phyloP scores from a whole-genome alignment of 2,329 filamentous ascomycete species.

The Clarireedia hainanense region DNA sequence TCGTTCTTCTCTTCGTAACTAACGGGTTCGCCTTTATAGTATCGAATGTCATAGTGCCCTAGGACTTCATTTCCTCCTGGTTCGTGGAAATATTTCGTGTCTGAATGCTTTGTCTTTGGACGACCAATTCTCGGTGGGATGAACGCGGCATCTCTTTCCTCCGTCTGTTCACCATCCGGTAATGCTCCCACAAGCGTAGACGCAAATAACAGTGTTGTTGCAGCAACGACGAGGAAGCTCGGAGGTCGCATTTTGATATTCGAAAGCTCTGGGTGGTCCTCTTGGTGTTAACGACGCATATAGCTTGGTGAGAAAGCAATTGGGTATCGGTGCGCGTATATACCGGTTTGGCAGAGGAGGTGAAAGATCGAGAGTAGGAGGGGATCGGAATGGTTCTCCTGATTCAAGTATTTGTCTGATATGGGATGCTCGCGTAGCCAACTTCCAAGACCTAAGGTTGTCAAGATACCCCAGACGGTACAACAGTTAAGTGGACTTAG shows the following conservation, averaged over 20 bases:
- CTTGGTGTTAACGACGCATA: no score
- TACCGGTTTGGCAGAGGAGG: no score
- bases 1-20: constrained; percentile 58
- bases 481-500: constrained; percentile 9
- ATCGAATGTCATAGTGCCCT: constrained; percentile 68
- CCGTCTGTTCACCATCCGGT: neutral
- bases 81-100: constrained; percentile 37
- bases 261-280: no score
- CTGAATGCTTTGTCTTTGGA: neutral
- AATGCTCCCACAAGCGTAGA: neutral
- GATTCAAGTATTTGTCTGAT: no score
- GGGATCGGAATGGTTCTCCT: no score
- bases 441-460: constrained; percentile 3
- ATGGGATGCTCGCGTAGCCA: constrained; percentile 1
- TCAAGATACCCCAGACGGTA: constrained; percentile 5
- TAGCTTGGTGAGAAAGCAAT: no score
- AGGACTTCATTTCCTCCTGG: constrained; percentile 51
- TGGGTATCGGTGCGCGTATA: no score
- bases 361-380: no score
- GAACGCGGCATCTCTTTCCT: neutral
- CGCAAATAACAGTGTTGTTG: neutral
- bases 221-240: neutral
- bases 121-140: neutral
- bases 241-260: constrained; percentile 4
- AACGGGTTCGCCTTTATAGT: constrained; percentile 52